phyloP scores from a whole-genome alignment of 2,329 filamentous ascomycete species.

The Escovopsis sp. region DNA sequence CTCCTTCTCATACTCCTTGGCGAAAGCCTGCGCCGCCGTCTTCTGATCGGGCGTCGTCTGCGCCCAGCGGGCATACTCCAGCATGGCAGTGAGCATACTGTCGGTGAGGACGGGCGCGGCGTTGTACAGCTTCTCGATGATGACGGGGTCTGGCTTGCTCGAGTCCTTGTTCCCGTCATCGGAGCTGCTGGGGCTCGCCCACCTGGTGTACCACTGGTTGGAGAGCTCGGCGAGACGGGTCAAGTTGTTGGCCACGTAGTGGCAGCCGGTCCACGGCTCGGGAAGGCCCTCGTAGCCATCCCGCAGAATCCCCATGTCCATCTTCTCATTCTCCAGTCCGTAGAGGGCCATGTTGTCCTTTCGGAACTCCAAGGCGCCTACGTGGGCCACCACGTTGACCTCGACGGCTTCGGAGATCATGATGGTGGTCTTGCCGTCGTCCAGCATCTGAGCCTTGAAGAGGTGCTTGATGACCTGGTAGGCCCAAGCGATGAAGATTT shows the following conservation, averaged over 20 bases:
- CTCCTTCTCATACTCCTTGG: conserved; percentile 33
- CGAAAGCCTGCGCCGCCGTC: conserved; percentile 29
- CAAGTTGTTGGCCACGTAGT: conserved; percentile 44
- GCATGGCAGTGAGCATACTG: conserved; percentile 37
- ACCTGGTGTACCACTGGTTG: conserved; percentile 38
- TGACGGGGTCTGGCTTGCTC: conserved; percentile 21
- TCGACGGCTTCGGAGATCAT: conserved; percentile 54
- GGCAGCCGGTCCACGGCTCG: conserved; percentile 74
- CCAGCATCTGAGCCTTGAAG: conserved; percentile 45
- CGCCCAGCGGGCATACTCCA: conserved; percentile 39
- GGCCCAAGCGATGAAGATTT: conserved; percentile 66
- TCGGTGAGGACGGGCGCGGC: conserved; percentile 38
- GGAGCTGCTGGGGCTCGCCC: conserved; percentile 24
- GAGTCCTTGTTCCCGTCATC: conserved; percentile 17
- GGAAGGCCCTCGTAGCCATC: conserved; percentile 54
- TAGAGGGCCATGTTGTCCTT: conserved; percentile 54
- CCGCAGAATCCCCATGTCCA: conserved; percentile 50
- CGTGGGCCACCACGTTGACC: conserved; percentile 42
- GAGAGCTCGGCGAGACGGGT: conserved; percentile 46
- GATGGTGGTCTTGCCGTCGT: conserved; percentile 38
- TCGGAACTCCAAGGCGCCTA: conserved; percentile 55
- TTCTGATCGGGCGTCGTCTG: conserved; percentile 29
- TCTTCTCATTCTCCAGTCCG: conserved; percentile 52
- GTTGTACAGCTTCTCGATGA: conserved; percentile 31
- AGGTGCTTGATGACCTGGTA: conserved; percentile 62